phyloP scores from a whole-genome alignment of 2,329 filamentous ascomycete species.

The Polytolypa hystricis region DNA sequence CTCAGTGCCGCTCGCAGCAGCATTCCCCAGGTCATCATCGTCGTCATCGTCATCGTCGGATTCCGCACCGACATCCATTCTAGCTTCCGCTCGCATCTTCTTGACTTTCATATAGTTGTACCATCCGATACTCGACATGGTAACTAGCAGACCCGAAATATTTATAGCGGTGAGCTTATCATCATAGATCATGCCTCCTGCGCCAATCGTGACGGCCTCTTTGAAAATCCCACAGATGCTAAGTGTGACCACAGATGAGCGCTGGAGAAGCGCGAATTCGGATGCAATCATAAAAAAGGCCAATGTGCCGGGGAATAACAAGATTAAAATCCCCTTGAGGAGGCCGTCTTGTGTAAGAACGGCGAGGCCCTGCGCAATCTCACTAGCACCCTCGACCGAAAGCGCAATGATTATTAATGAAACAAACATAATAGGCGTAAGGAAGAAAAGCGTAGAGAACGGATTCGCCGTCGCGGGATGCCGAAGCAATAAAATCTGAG shows the following conservation, averaged over 20 bases:
- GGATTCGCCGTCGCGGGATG: slow-evolving; percentile 94
- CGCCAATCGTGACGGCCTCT: slow-evolving; percentile 90
- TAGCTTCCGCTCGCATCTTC: slow-evolving; percentile 73
- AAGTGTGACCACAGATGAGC: slow-evolving; percentile 89
- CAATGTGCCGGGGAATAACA: slow-evolving; percentile 80
- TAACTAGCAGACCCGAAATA: slow-evolving; percentile 74
- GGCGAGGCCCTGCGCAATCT: slow-evolving; percentile 55
- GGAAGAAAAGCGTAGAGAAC: slow-evolving; percentile 92
- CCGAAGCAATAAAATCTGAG: slow-evolving; percentile 84
- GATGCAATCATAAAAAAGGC: slow-evolving; percentile 95
- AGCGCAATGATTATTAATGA: slow-evolving; percentile 70
- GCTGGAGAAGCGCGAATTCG: slow-evolving; percentile 89
- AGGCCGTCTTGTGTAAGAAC: slow-evolving; percentile 54
- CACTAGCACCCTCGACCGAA: slow-evolving; percentile 67
- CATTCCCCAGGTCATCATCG: background rate
- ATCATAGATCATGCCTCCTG: slow-evolving; percentile 77
- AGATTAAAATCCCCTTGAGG: slow-evolving; percentile 55
- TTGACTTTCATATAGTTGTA: slow-evolving; percentile 94
- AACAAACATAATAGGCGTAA: slow-evolving; percentile 94
- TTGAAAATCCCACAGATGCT: slow-evolving; percentile 98
- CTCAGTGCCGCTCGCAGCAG: background rate
- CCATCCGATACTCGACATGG: slow-evolving; percentile 69
- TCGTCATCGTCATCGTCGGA: slow-evolving; percentile 8
- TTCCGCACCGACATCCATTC: slow-evolving; percentile 25
- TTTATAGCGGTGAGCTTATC: slow-evolving; percentile 83